A percentile compares a stretch with the other conserved stretches of the same genome.
These are phyloP conservation scores for Metschnikowia lachancei DNA, from an alignment of 805 yeast species.

Conservation along the genomic window DNA sequence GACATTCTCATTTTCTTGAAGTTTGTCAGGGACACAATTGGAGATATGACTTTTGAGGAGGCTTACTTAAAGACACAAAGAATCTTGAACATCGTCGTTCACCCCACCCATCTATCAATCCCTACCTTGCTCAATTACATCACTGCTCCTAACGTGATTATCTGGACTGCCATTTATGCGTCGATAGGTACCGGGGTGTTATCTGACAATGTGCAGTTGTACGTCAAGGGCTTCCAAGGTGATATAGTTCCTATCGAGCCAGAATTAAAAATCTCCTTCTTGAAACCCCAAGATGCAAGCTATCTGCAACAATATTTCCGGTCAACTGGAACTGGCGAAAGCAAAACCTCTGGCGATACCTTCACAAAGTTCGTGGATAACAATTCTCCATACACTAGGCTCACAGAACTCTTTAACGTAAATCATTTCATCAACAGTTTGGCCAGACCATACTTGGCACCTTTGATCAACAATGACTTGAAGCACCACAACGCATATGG, in stretches of 20 bases:
- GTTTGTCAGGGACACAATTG: conserved; percentile 72
- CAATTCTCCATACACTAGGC: conserved; percentile 70
- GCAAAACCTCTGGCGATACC: conserved; percentile 26
- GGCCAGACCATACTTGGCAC: conserved; percentile 93
- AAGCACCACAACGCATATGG: conserved; percentile 57
- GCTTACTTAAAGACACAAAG: conserved; percentile 78
- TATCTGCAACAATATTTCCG: conserved; percentile 45
- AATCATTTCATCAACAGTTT: conserved; percentile 88
- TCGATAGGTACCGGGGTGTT: conserved; percentile 73
- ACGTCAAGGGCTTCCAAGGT: conserved; percentile 62
- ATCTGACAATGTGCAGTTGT: conserved; percentile 52
- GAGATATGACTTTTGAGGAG: conserved; percentile 89
- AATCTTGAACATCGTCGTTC: conserved; percentile 78
- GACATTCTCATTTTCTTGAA: conserved; percentile 77
- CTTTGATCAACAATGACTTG: conserved; percentile 77
- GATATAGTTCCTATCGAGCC: conserved; percentile 51
- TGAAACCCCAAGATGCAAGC: conserved; percentile 44
- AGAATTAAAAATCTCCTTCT: conserved; percentile 43
- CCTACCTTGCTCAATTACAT: conserved; percentile 81
- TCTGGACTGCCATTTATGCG: conserved; percentile 81
- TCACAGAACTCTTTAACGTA: conserved; percentile 91
- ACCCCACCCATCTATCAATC: conserved; percentile 68
- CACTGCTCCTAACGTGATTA: conserved; percentile 88
- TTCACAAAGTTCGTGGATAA: conserved; percentile 55
- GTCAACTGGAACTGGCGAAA: conserved; percentile 17